Evolutionary conservation across 768 basidiomycete genomes (phyloP), one percentile per base, ranked within the genome.

Genomic region (button mushroom (Agaricus bisporus)): DNA sequence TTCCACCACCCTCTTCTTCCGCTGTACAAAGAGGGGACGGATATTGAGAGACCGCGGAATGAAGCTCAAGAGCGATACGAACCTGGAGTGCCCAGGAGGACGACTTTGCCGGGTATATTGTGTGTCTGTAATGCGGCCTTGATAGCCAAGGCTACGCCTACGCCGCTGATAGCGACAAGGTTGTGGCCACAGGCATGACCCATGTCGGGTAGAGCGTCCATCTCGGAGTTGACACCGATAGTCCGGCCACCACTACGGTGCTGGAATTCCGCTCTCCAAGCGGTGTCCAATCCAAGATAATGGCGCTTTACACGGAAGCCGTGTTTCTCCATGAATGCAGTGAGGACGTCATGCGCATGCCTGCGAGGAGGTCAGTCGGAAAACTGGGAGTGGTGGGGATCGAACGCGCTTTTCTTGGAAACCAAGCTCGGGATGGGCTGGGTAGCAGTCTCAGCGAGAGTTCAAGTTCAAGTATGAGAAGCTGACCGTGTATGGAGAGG

Each of bases 41-140:
- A 32, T 7, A 11, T 32, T 55, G 44, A 56, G 48, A 44, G 12
- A 18, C 47, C 28, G 42, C 42, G 22, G 36, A 29, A 39, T 26
- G 25, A 17, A 22, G 17, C 6, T 35, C 18, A 15, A 36, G 38
- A 36, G 12, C n/a, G 35, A 45, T 29, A 49, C 25, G 45, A 26
- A 83, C 82, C 82, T 58, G 89, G 89, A 12, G 89, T 92, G 43
- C 89, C 89, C 8, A 92, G 75, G 22, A 91, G 74, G 53, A 91
- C 70, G 36, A 92, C 69, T 51, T 76, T 89, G 6, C 87, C 89
- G 28, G 81, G 60, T 41, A 86, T 72, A 60, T 80, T 70, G 64
- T 83, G 80, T 49, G 76, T 72, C 66, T 82, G 70, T 56, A 91
- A 64, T 25, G 85, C 88, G 48, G 81, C 75, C 64, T 84, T 85